A percentile compares a stretch with the other conserved stretches of the same genome.
Evolutionary conservation across 202 grass and related monocot species (phyloP).

Genomic region (Eragrostis tef): DNA sequence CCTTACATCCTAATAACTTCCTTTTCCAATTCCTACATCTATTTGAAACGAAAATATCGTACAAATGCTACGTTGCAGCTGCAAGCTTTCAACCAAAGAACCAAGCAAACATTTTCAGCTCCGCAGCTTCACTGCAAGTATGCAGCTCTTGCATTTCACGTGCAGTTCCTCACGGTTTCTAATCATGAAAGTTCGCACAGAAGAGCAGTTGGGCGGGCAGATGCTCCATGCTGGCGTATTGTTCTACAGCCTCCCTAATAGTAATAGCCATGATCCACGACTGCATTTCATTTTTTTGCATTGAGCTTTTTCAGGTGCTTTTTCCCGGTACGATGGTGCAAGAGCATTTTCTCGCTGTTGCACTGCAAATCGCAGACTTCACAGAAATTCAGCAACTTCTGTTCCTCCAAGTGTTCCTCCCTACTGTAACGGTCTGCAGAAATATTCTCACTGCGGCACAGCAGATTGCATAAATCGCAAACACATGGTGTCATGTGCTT

Average conservation of each 20-base stretch:
- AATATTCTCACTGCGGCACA: background rate
- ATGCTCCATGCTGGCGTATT: background rate
- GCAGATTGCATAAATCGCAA: background rate
- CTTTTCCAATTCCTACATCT: too few relatives aligned
- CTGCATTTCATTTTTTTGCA: background rate
- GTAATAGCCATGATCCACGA: background rate
- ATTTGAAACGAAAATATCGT: too few relatives aligned
- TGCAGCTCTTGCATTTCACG: too few relatives aligned
- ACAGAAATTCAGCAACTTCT: background rate
- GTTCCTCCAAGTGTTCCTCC: conserved; percentile 14
- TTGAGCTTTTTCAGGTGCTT: conserved; percentile 34
- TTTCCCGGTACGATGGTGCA: background rate
- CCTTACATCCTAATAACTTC: too few relatives aligned
- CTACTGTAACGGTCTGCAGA: background rate
- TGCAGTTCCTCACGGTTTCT: too few relatives aligned
- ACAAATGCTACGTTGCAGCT: too few relatives aligned
- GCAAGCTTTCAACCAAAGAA: too few relatives aligned
- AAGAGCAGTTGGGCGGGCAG: too few relatives aligned
- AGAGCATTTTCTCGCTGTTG: background rate
- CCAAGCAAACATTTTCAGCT: too few relatives aligned
- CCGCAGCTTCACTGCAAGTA: too few relatives aligned
- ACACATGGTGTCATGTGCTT: background rate
- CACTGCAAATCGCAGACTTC: conserved; percentile 16
- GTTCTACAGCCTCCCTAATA: background rate
- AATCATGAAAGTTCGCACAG: too few relatives aligned